Evolutionary conservation across 257 asterid genomes (phyloP).

Genomic region (Euphrasia confusa): DNA sequence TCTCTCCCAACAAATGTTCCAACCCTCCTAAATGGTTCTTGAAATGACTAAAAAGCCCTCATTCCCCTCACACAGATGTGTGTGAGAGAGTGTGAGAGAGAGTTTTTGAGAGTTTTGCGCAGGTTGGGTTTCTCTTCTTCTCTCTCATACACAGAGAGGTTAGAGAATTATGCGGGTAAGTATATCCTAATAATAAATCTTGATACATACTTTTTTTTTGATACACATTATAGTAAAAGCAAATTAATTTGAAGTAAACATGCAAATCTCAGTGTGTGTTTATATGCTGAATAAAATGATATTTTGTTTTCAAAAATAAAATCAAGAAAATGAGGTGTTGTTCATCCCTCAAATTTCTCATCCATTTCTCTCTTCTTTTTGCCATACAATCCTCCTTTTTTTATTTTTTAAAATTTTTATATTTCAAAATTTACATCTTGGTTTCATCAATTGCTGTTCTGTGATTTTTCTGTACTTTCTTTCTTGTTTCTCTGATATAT

Average conservation of each 20-base stretch:
- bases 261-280: conserved; percentile 15
- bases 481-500: not conserved
- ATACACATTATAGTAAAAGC: conserved; percentile 1
- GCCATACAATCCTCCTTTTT: conserved; percentile 25
- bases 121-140: conserved; percentile 14
- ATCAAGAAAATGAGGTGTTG: conserved; percentile 25
- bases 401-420: not conserved
- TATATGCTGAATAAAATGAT: conserved; percentile 5
- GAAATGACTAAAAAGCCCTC: not conserved
- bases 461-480: conserved; percentile 21
- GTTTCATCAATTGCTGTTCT: conserved; percentile 22
- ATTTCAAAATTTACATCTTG: conserved; percentile 23
- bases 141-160: conserved; percentile 17
- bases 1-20: not conserved
- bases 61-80: not conserved
- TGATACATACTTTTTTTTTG: not conserved
- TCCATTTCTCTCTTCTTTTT: conserved; percentile 25
- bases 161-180: not conserved
- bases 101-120: conserved; percentile 4
- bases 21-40: not conserved
- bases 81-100: not conserved
- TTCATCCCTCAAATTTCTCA: conserved; percentile 35
- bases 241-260: conserved; percentile 1
- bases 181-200: not conserved
- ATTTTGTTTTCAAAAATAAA: not conserved